Evolutionary conservation across 2,329 filamentous ascomycete species (phyloP), one percentile per base, ranked within the genome.

Genomic region (Aureobasidium zeae): DNA sequence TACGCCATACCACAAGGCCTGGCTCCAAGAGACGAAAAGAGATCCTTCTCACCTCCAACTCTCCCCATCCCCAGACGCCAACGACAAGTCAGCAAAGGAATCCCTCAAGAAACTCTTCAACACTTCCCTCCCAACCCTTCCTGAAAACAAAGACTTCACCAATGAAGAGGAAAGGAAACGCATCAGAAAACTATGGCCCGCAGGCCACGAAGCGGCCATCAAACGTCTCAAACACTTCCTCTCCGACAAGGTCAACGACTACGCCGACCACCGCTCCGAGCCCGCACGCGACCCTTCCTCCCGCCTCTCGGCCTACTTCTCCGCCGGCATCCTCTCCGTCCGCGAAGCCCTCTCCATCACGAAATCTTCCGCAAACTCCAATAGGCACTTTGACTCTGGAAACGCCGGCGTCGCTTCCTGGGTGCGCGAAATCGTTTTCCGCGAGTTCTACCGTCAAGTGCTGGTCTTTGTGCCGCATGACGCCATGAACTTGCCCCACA

Each of bases 101-200:
- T 64, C 57, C 7, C 79, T 77, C 49, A 57, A 63, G 4, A 55
- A 65, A 0, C 57, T 86, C 1, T 89, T 89, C 51, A 66, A 74
- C 5, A 64, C 64, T 31, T 45, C 65, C 51, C 52, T 64, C 0
- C 66, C 66, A 1, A 45, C 53, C 1, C 49, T 63, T 11, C 61
- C 61, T 12, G 56, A 64, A 32, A 65, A 60, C 49, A 70, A 70
- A 48, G 53, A 60, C 28, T 69, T 66, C 45, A 44, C 50, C 5
- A 59, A 49, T 9, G 52, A 63, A 4, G 60, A 66, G 37, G 65
- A 68, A 13, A 52, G 51, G 12, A 59, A 64, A 12, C 53, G 60
- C 11, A 60, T 70, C 8, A 57, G 65, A 13, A 62, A 63, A 29
- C 56, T 69, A 4, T 70, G 66, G 67, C 67, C 67, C 8, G 57